Percentiles rank a stretch among this genome's conserved stretches.
Conservation (phyloP, 2,329 filamentous ascomycete genomes). For the Ophiocordyceps australis region DNA sequence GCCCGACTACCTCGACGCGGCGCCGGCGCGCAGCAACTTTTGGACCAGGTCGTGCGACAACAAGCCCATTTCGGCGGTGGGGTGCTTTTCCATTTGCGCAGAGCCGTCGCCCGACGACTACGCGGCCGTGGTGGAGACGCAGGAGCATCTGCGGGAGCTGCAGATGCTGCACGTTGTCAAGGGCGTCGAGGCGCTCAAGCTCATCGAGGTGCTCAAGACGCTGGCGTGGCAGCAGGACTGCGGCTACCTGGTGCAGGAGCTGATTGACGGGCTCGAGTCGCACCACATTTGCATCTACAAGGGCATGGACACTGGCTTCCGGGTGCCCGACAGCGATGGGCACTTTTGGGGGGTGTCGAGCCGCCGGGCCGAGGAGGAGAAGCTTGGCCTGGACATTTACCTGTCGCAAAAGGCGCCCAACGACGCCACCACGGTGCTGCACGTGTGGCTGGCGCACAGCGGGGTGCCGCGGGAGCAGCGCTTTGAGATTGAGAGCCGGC, state of each 20-base stretch:
- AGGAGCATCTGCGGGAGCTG: conserved; percentile 12
- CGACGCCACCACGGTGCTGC: conserved; percentile 12
- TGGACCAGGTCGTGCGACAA: conserved; percentile 12
- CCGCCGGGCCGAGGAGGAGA: conserved; percentile 5
- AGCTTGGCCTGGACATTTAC: conserved; percentile 12
- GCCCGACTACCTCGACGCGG: conserved; percentile 8
- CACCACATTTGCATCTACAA: conserved; percentile 11
- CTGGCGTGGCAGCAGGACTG: conserved; percentile 6
- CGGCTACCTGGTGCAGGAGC: conserved; percentile 7
- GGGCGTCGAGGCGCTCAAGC: conserved; percentile 8
- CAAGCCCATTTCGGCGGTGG: conserved; percentile 7
- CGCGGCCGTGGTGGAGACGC: conserved; percentile 11
- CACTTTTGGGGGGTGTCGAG: conserved; percentile 15
- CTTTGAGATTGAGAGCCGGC: conserved; percentile 11
- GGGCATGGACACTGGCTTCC: conserved; percentile 17
- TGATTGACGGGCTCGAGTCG: conserved; percentile 10
- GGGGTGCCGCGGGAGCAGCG: conserved; percentile 12
- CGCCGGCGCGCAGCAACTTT: conserved; percentile 9
- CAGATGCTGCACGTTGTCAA: conserved; percentile 12
- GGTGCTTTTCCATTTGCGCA: conserved; percentile 12
- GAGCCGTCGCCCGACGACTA: conserved; percentile 11
- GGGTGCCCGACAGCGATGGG: conserved; percentile 9
- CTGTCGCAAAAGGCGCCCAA: conserved; percentile 14
- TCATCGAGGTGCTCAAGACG: conserved; percentile 7
- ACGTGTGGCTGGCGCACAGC: conserved; percentile 18